phyloP scores from a whole-genome alignment of 108 stramenopile species.

The Heterococcus sp. region DNA sequence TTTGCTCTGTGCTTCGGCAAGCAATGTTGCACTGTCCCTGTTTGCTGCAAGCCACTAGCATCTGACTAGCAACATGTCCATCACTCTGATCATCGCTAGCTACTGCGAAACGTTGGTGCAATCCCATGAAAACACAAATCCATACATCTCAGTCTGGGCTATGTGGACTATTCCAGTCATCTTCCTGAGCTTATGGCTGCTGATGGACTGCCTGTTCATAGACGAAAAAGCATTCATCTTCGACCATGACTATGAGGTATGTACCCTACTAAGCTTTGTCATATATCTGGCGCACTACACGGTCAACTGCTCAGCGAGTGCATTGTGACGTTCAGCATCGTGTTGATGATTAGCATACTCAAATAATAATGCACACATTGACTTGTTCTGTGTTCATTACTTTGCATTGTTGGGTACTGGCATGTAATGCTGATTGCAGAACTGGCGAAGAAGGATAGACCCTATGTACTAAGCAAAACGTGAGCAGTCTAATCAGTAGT shows the following conservation, averaged over 20 bases:
- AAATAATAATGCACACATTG: background rate
- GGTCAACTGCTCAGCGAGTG: background rate
- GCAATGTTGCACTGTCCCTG: too few species aligned
- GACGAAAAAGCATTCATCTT: conserved; percentile 47
- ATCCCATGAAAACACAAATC: too few species aligned
- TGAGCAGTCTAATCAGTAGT: too few species aligned
- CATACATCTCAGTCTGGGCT: conserved; percentile 20
- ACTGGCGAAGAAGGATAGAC: conserved; percentile 44
- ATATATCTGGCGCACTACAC: background rate
- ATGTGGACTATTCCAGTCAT: conserved; percentile 48
- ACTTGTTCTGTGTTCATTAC: background rate
- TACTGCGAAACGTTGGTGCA: too few species aligned
- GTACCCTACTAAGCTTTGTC: background rate
- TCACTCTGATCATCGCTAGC: too few species aligned
- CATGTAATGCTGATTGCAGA: conserved; percentile 1
- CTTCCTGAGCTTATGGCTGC: conserved; percentile 35
- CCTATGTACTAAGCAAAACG: conserved; percentile 50
- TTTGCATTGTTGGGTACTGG: background rate
- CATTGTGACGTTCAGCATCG: background rate
- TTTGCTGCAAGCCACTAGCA: too few species aligned
- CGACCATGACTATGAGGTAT: conserved; percentile 47
- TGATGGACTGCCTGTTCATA: conserved; percentile 45
- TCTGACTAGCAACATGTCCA: too few species aligned
- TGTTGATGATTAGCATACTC: background rate
- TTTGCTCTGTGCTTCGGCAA: too few species aligned